A percentile compares a stretch with the other conserved stretches of the same genome.
Conservation (phyloP, 2,329 filamentous ascomycete genomes). For the Microascus cirrosus region DNA sequence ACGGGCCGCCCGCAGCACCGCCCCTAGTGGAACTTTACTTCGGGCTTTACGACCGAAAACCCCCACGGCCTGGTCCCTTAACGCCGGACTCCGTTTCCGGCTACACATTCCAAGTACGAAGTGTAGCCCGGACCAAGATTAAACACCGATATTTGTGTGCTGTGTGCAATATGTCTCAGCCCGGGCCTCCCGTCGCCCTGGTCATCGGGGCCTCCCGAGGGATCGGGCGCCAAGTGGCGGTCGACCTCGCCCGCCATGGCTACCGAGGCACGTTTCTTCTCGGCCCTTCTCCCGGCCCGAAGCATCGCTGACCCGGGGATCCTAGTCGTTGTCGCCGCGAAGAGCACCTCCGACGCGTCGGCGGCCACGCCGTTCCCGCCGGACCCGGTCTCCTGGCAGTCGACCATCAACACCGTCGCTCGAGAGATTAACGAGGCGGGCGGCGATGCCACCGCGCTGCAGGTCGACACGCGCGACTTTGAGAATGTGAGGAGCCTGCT, state of each 20-base stretch:
- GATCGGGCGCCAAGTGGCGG: conserved; percentile 69
- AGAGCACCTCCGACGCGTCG: conserved; percentile 55
- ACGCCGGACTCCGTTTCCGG: too few species aligned
- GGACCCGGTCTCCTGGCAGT: conserved; percentile 61
- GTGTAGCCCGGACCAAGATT: too few species aligned
- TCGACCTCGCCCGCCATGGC: conserved; percentile 61
- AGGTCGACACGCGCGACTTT: conserved; percentile 59
- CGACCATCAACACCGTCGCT: conserved; percentile 71
- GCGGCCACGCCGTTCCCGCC: conserved; percentile 52
- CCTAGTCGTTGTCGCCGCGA: conserved; percentile 66
- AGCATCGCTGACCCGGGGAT: neutral
- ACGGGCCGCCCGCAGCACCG: too few species aligned
- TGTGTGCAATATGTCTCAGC: neutral
- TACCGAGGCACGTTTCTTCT: conserved; percentile 47
- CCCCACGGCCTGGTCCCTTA: too few species aligned
- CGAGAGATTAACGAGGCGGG: conserved; percentile 59
- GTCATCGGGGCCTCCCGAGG: conserved; percentile 68
- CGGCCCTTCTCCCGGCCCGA: neutral
- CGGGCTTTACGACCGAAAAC: too few species aligned
- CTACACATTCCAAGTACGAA: too few species aligned
- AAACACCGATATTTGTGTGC: too few species aligned
- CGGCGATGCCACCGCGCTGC: conserved; percentile 52
- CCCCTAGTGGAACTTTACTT: too few species aligned
- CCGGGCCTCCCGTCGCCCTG: conserved; percentile 44
- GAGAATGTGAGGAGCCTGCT: conserved; percentile 51